These are phyloP conservation scores for Voacanga thouarsii DNA, from an alignment of 257 asterid genomes.

Conservation along the genomic window DNA sequence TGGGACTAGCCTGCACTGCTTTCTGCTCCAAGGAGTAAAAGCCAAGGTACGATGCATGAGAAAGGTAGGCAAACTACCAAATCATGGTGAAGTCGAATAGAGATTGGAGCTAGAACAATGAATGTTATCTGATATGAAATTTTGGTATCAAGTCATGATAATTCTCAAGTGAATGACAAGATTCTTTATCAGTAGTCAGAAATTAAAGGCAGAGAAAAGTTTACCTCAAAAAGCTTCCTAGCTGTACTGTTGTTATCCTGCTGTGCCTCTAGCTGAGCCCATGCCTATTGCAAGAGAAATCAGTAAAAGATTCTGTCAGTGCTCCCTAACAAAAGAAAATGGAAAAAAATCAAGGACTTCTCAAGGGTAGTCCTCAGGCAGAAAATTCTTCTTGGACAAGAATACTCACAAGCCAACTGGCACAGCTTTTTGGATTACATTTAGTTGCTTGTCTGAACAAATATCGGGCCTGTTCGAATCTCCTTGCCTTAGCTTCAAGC, in stretches of 20 bases:
- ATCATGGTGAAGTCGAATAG: background rate
- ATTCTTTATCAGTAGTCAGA: background rate
- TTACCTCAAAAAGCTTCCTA: slow-evolving; percentile 74
- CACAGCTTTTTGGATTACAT: slow-evolving; percentile 90
- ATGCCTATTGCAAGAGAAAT: slow-evolving; percentile 49
- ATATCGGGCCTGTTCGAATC: slow-evolving; percentile 79
- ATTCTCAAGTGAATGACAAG: slow-evolving; percentile 1
- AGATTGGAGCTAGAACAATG: background rate
- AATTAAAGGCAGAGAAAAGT: background rate
- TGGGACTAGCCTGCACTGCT: slow-evolving; percentile 95
- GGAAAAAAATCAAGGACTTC: background rate
- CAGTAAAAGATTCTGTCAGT: background rate
- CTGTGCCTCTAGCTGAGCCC: slow-evolving; percentile 98
- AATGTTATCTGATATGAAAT: background rate
- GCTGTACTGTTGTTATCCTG: slow-evolving; percentile 64
- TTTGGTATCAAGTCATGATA: background rate
- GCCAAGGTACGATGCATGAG: background rate
- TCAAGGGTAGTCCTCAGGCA: background rate
- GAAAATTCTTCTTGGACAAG: background rate
- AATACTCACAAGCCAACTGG: slow-evolving; percentile 95
- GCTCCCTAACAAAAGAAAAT: background rate
- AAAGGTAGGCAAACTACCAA: background rate
- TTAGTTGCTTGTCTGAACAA: slow-evolving; percentile 86
- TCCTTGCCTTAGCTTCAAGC: slow-evolving; percentile 81
- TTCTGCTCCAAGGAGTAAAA: slow-evolving; percentile 40